Conservation (phyloP, 306 rosid genomes). For the Sphenostylis stenocarpa region DNA sequence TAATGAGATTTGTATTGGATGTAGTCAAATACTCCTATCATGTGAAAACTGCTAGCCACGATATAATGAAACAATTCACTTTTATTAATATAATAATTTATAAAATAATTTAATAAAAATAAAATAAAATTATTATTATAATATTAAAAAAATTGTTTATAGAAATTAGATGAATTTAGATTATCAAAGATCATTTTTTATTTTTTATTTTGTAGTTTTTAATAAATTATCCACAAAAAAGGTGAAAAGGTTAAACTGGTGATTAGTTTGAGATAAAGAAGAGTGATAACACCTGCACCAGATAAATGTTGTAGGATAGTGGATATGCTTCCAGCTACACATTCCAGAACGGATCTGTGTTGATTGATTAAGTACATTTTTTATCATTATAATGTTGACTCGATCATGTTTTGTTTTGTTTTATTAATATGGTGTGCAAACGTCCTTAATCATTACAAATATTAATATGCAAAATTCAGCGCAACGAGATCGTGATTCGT, state of each 20-base stretch:
- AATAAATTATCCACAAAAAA: too few relatives aligned
- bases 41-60: too few relatives aligned
- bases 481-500: constrained; percentile 22
- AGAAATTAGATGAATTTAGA: too few relatives aligned
- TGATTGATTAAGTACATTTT: neutral
- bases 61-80: too few relatives aligned
- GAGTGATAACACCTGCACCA: neutral
- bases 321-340: neutral
- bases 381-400: constrained; percentile 9
- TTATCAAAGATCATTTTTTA: too few relatives aligned
- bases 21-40: too few relatives aligned
- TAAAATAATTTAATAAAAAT: too few relatives aligned
- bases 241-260: neutral
- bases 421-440: neutral
- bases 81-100: too few relatives aligned
- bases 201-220: too few relatives aligned
- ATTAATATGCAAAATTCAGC: constrained; percentile 16
- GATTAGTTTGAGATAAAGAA: neutral
- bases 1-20: too few relatives aligned
- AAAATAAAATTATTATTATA: too few relatives aligned
- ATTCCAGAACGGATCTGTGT: neutral
- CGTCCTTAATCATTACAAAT: neutral
- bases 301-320: neutral
- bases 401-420: neutral
- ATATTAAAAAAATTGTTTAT: too few relatives aligned